Percentiles rank a stretch among this genome's conserved stretches.
Conservation (phyloP, 2,329 filamentous ascomycete genomes). For the Fusarium armeniacum region DNA sequence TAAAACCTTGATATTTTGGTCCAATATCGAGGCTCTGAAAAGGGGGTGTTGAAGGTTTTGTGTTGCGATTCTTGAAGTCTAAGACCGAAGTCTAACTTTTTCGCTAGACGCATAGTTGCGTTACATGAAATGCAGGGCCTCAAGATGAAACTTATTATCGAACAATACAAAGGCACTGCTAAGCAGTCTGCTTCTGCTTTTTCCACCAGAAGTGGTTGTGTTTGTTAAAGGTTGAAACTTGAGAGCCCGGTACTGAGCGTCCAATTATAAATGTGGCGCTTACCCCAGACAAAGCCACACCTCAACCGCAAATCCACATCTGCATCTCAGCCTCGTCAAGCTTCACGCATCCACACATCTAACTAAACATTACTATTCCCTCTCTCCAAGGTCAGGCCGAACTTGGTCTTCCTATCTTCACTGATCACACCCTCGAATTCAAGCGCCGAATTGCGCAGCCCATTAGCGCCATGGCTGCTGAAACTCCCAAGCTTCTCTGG, state of each 20-base stretch:
- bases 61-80: too few species aligned
- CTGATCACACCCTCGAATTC: not conserved
- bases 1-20: too few species aligned
- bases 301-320: not conserved
- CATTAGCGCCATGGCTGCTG: slow-evolving; percentile 54
- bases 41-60: too few species aligned
- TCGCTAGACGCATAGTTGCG: too few species aligned
- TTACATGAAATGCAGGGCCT: too few species aligned
- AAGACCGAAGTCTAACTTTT: too few species aligned
- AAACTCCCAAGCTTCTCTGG: slow-evolving; percentile 78
- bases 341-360: slow-evolving; percentile 22
- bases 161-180: too few species aligned
- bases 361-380: slow-evolving; percentile 4
- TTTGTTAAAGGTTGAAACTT: not conserved
- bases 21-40: too few species aligned
- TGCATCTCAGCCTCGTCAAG: slow-evolving; percentile 32
- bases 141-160: too few species aligned
- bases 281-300: slow-evolving; percentile 29
- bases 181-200: too few species aligned
- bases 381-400: not conserved
- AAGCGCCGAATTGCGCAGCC: slow-evolving; percentile 7
- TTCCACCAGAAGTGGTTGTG: too few species aligned
- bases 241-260: not conserved
- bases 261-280: slow-evolving; percentile 16
- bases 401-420: not conserved